Percentiles rank a stretch among this genome's conserved stretches.
Conservation (phyloP, 805 yeast genomes). For the Wickerhamomyces xylosicus region DNA sequence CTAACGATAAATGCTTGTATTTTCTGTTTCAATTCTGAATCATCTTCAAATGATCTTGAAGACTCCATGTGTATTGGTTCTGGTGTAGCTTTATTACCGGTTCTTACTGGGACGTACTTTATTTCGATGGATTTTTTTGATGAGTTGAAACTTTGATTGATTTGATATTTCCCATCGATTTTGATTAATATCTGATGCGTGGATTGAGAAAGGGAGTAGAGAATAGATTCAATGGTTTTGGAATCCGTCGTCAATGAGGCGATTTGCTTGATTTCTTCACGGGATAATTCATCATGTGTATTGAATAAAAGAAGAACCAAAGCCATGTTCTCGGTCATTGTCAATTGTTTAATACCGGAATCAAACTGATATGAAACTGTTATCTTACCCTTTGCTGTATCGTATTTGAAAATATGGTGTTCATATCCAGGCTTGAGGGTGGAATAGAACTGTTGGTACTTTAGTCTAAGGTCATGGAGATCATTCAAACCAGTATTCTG, state of each 20-base stretch:
- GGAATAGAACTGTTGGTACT: neutral
- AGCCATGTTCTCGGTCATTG: neutral
- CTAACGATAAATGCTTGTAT: neutral
- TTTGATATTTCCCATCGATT: no score
- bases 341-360: neutral
- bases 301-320: neutral
- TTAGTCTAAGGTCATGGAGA: neutral
- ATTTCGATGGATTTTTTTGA: no score
- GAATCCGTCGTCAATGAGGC: neutral
- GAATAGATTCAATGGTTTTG: neutral
- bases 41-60: neutral
- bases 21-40: neutral
- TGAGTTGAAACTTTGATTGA: no score
- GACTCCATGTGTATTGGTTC: neutral
- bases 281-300: neutral
- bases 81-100: neutral
- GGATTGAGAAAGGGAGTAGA: no score
- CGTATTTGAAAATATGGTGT: neutral
- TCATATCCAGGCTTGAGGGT: no score
- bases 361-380: neutral
- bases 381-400: neutral
- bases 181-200: no score
- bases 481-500: no score
- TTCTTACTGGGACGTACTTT: no score
- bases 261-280: neutral